A percentile compares a stretch with the other conserved stretches of the same genome.
phyloP scores from a whole-genome alignment of 1,139 yeast genomes.

The Debaryomyces sp. region DNA sequence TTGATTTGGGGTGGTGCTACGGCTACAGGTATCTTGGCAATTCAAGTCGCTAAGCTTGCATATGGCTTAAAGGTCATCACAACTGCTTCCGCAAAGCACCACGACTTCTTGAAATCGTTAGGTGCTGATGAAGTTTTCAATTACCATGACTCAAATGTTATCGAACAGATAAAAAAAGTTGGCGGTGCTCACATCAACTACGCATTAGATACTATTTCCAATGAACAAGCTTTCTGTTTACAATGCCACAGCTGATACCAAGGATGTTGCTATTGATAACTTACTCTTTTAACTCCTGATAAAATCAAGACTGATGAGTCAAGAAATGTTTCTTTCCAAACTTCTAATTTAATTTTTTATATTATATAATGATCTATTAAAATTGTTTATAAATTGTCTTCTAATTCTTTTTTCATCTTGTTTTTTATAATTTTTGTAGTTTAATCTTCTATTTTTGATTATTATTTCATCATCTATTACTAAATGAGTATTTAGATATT shows the following conservation, averaged over 20 bases:
- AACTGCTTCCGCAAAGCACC: conserved; percentile 54
- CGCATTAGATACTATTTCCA: conserved; percentile 60
- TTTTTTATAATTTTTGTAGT: too few species aligned
- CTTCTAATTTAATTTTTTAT: too few species aligned
- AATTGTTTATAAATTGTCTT: too few species aligned
- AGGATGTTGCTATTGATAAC: conserved; percentile 29
- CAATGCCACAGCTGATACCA: conserved; percentile 39
- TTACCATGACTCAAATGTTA: conserved; percentile 57
- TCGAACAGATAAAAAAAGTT: conserved; percentile 47
- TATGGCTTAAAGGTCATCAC: conserved; percentile 57
- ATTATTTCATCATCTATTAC: too few species aligned
- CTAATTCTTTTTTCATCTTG: too few species aligned
- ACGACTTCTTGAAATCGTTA: conserved; percentile 38
- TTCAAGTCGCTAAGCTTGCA: conserved; percentile 54
- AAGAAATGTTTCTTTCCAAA: conserved; percentile 26
- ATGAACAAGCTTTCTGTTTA: conserved; percentile 40
- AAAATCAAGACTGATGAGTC: conserved; percentile 15
- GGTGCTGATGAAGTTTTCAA: conserved; percentile 69
- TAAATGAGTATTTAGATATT: too few species aligned
- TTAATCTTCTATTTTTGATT: too few species aligned
- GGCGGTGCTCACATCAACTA: conserved; percentile 47
- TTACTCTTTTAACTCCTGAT: conserved; percentile 28
- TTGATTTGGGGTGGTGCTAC: conserved; percentile 68
- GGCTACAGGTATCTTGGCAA: conserved; percentile 56
- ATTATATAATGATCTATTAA: too few species aligned